A percentile compares a stretch with the other conserved stretches of the same genome.
These are phyloP conservation scores for Ceratobasidium sp. DNA, from an alignment of 1,284 basidiomycete genomes.

Conservation along the genomic window DNA sequence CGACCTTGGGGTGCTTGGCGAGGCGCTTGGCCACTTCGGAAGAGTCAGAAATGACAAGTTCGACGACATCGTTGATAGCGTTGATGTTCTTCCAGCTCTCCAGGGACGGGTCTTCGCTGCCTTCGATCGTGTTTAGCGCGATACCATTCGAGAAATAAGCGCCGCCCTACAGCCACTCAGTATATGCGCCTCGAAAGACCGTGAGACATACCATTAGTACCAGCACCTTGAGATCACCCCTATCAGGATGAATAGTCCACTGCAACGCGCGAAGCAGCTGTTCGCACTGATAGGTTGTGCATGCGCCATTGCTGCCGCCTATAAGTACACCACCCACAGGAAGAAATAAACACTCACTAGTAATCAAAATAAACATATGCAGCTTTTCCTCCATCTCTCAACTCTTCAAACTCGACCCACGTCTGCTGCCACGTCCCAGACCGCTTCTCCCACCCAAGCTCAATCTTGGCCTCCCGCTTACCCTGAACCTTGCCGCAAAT, in stretches of 20 bases:
- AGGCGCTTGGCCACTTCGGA: slow-evolving; percentile 38
- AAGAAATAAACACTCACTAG: slow-evolving; percentile 53
- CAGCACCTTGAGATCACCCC: slow-evolving; percentile 55
- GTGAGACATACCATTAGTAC: slow-evolving; percentile 55
- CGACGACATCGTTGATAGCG: slow-evolving; percentile 57
- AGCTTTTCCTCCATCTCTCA: slow-evolving; percentile 50
- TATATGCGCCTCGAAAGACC: not conserved
- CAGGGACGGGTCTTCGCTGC: slow-evolving; percentile 54
- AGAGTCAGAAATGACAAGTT: slow-evolving; percentile 54
- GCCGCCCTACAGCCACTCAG: slow-evolving; percentile 51
- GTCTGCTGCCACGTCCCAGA: slow-evolving; percentile 58
- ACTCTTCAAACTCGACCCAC: slow-evolving; percentile 55
- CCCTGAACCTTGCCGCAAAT: slow-evolving; percentile 46
- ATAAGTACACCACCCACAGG: not conserved
- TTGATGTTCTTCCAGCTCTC: slow-evolving; percentile 62
- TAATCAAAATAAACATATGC: slow-evolving; percentile 60
- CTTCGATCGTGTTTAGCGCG: slow-evolving; percentile 60
- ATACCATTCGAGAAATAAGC: slow-evolving; percentile 61
- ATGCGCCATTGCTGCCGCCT: slow-evolving; percentile 57
- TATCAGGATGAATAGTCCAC: slow-evolving; percentile 54
- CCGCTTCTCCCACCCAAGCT: slow-evolving; percentile 44
- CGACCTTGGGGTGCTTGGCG: slow-evolving; percentile 52
- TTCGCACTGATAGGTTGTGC: slow-evolving; percentile 57
- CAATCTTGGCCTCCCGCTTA: slow-evolving; percentile 48
- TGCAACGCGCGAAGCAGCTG: slow-evolving; percentile 55